Evolutionary conservation across 768 basidiomycete genomes (phyloP), one percentile per base, ranked within the genome.

Genomic region (Russula griseocarnosa): DNA sequence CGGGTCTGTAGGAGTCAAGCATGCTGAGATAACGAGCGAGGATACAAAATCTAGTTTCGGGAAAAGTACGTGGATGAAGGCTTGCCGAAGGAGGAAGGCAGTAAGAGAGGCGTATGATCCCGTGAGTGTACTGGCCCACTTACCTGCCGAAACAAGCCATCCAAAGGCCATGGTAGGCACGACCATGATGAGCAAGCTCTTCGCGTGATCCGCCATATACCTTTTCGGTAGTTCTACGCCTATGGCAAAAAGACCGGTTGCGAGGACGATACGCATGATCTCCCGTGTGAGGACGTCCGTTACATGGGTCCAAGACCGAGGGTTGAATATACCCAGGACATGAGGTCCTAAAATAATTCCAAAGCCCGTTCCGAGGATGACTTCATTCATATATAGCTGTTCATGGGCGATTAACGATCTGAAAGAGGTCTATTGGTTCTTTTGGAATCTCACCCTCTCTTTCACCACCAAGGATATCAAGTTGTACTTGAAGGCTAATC

Each of bases 1-100:
- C 0, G 96, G 96, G 76, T 99, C 96, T 13, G 96, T 99, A 1
- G 93, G 92, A 0, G 94, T 95, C 28, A 95, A 79, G 66, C 91
- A 94, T 2, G 95, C 92, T 8, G 94, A 89, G 58, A 97, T 86
- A 52, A 87, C 92, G 5, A 98, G 82, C 38, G 87, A 84, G 0
- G 92, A 90, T 14, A 92, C 77, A 72, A 83, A 89, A 65, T 79
- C 78, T 61, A 97, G 75, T 3, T 74, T 75, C 0, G 91, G 91
- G 70, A 99, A 89, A 18, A 97, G 75, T 3, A 73, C 81, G 68
- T 81, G 83, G 38, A 96, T 79, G 52, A 96, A 71, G 2, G 75
- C 90, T 89, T 8, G 30, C 32, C 4, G 5, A 50, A 5, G 42
- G 24, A 32, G 50, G 14, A 44, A n/a, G 51, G 53, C 1, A 18